Percentiles rank a stretch among this genome's conserved stretches.
These are phyloP conservation scores for Mycosarcoma mackinlayi DNA, from an alignment of 1,284 basidiomycete species.

Conservation along the genomic window DNA sequence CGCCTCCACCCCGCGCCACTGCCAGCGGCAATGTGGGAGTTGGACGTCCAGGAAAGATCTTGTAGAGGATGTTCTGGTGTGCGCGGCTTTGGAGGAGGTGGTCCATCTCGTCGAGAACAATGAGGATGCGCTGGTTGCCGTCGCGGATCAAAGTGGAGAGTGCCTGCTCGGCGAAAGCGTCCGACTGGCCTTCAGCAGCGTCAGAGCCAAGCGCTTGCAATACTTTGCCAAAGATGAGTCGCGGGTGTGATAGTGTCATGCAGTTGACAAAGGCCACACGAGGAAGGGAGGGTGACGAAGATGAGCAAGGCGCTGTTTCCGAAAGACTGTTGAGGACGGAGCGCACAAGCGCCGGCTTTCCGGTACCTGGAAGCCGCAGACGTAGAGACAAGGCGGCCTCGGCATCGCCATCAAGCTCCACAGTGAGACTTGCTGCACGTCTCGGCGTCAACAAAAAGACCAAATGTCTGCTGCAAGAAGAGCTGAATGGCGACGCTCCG, in stretches of 20 bases:
- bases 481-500: constrained; percentile 60
- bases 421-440: constrained; percentile 19
- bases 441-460: constrained; percentile 42
- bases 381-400: constrained; percentile 66
- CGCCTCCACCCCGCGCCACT: constrained; percentile 3
- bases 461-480: constrained; percentile 59
- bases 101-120: constrained; percentile 71
- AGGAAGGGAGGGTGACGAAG: constrained; percentile 11
- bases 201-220: constrained; percentile 52
- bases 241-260: constrained; percentile 66
- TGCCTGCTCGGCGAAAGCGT: constrained; percentile 39
- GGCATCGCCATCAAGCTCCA: constrained; percentile 52
- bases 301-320: not conserved
- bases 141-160: constrained; percentile 35
- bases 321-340: constrained; percentile 64
- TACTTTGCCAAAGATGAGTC: constrained; percentile 58
- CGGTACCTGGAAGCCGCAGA: constrained; percentile 70
- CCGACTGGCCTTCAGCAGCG: constrained; percentile 41
- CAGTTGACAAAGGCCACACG: constrained; percentile 69
- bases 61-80: constrained; percentile 67
- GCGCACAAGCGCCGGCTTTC: constrained; percentile 70
- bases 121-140: constrained; percentile 51
- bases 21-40: constrained; percentile 10
- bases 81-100: constrained; percentile 65
- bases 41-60: constrained; percentile 65